Percentiles rank a stretch among this genome's conserved stretches.
These are phyloP conservation scores for Aspergillus luchuensis DNA, from an alignment of 2,329 filamentous ascomycete species.

Conservation along the genomic window DNA sequence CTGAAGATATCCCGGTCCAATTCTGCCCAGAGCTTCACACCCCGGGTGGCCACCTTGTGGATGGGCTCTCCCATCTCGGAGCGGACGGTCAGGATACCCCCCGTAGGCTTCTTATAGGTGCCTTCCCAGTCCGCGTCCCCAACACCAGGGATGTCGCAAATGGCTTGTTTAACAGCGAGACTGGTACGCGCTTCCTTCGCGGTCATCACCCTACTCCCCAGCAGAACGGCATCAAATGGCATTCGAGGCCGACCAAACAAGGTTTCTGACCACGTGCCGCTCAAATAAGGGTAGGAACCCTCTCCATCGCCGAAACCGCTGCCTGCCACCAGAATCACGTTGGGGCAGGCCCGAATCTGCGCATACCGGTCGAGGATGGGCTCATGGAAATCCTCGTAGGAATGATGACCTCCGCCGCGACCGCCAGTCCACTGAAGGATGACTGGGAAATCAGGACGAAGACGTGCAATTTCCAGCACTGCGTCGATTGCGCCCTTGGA, in stretches of 20 bases:
- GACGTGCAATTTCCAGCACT: background rate
- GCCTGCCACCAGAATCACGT: background rate
- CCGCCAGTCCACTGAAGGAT: conserved; percentile 4
- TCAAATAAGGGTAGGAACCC: background rate
- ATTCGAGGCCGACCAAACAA: background rate
- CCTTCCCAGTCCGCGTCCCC: background rate
- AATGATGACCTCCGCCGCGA: conserved; percentile 1
- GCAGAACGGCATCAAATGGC: conserved; percentile 2
- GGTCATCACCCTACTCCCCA: conserved; percentile 1
- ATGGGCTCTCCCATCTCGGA: conserved; percentile 4
- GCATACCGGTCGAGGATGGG: background rate
- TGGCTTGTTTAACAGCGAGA: background rate
- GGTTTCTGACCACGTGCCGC: background rate
- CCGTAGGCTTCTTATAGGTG: background rate
- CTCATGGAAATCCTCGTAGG: conserved; percentile 2
- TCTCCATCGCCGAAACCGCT: background rate
- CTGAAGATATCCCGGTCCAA: conserved; percentile 9
- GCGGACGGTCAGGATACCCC: background rate
- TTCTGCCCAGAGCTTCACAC: conserved; percentile 6
- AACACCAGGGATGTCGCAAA: background rate
- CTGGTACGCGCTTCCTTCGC: background rate
- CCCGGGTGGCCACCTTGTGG: conserved; percentile 1
- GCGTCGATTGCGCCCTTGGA: background rate
- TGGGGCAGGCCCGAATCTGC: background rate
- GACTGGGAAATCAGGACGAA: background rate